Base-by-base conservation (phyloP, 768 basidiomycete genomes). In the Collybia sp. region DNA sequence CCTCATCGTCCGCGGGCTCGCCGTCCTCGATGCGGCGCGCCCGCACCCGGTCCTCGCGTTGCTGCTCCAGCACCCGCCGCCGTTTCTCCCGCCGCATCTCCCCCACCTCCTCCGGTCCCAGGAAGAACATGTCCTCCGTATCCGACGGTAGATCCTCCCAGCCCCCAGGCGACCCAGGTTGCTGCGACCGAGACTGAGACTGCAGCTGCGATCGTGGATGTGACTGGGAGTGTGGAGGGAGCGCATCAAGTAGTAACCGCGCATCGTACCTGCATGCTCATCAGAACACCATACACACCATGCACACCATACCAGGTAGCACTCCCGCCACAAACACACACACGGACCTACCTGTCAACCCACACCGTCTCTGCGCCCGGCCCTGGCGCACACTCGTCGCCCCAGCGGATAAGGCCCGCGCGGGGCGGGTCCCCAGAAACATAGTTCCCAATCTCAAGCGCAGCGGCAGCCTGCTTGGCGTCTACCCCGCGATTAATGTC, bases 81-180 rank as follows among this genome's bases (percentile, higher is more conserved):
- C 85, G 80, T 61, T 92, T 90, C 33, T 82, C 79, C 17, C 80
- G 73, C 32, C 70, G 72, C 49, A 82, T 82, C 48, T 85, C 85
- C 12, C 82, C 80, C 2, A 72, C 65, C 52, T 93, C 91, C 5
- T 73, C 70, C 0, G 76, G 76, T 0, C 80, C 72, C 50, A 93
- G 75, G 66, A 88, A 88, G 64, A 92, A 94, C 0, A 78, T 85
- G 53, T 94, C 91, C 66, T 93, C 92, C 4, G 80, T 60, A 56
- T 93, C 91, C 0, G 91, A 92, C 4, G 90, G 84, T 2, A 93
- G 74, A 60, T 91, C 85, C 0, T 84, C 85, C 90, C 90, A 93
- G 6, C 86, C 88, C 2, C 72, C 65, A 2, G 80, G 76, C 0
- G 82, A 79, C 17, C 59, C 63, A 1, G 73, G 59, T 8, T 25